Base-by-base conservation (phyloP, 2,329 filamentous ascomycete species). In the Fusarium mangiferae region DNA sequence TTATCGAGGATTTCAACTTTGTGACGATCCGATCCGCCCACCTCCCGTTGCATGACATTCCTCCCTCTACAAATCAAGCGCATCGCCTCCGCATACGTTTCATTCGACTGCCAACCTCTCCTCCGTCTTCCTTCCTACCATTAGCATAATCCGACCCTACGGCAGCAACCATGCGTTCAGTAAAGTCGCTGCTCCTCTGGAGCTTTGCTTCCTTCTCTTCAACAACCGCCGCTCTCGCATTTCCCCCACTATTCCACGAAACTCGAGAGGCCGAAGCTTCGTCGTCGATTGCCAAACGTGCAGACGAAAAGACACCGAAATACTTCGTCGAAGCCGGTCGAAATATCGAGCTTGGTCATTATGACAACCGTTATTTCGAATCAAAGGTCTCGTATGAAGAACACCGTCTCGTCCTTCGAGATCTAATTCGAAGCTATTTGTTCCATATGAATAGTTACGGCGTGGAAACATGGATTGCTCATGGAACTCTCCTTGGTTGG, bases 401-500 rank as follows among this genome's bases (percentile, higher is more conserved):
- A 72, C 90, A 93, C 77, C 87, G 87, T n/a, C 84, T 89, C 35
- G 90, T 90, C 11, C 87, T 96, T 63, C 87, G 87, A 56, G 88
- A 93, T 80, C 90, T 96, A 74, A 89, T 95, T 73, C 89, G 91
- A 71, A 91, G 93, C 58, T 96, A 96, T 83, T 87, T 96, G 49
- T 86, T 87, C 51, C 90, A 89, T 63, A 92, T 93, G 81, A 84
- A 86, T 49, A 85, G 88, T 24, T 85, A 91, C 61, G 89, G 90
- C 12, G 83, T 94, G 70, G 93, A 96, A 82, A 96, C 94, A 1
- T 96, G 94, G 94, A 90, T 97, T 67, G 94, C 94, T 44, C 94
- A 97, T 81, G 94, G 94, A 55, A 95, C 94, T 9, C 84, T 96
- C 56, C 85, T 97, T 28, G 94, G 94, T 18, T 97, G 94, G 94